Base-by-base conservation (phyloP, 2,329 filamentous ascomycete genomes). In the Microcera coccophila region DNA sequence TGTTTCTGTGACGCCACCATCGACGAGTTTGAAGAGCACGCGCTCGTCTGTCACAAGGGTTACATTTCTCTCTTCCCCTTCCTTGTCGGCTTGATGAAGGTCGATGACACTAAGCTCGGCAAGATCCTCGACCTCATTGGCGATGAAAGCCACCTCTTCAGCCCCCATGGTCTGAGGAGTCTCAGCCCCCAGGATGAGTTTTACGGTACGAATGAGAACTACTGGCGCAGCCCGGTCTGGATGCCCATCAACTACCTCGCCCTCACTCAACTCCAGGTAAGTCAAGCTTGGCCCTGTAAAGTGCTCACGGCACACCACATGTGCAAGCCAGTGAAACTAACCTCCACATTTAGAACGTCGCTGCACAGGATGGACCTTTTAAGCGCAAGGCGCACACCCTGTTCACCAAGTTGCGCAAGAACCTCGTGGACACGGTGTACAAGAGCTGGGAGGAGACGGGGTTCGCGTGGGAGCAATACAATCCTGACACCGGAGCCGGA, bases 401-500 rank as follows among this genome's bases (percentile, higher is more conserved):
- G 45, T 97, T 95, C 70, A 81, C 72, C 14, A 72, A 78, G 22
- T 78, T 97, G 36, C 82, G 93, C 41, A 80, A 78, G 64, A 97
- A 95, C 61, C 70, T 98, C 11, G 86, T 97, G 35, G 78, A 90
- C 39, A 97, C 90, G 2, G 86, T 97, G 12, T 96, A 85, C 71
- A 78, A 83, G 44, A 84, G 83, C 63, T 98, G 91, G 91, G 74
- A 84, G 62, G 81, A 87, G 61, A 97, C 93, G 0, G 91, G 91
- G 15, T 97, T 97, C 63, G 93, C 91, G 0, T 98, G 91, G 91
- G 93, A 98, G 69, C 93, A 98, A 70, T 98, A 97, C 66, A 88
- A 95, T 63, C 89, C 90, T 0, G 89, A 95, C 57, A 95, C 88
- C 3, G 93, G 93, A 35, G 79, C 79, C 40, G 93, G 93, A n/a